A percentile compares a stretch with the other conserved stretches of the same genome.
These are phyloP conservation scores for Syzygium grande DNA, from an alignment of 345 rosid species.

Conservation along the genomic window DNA sequence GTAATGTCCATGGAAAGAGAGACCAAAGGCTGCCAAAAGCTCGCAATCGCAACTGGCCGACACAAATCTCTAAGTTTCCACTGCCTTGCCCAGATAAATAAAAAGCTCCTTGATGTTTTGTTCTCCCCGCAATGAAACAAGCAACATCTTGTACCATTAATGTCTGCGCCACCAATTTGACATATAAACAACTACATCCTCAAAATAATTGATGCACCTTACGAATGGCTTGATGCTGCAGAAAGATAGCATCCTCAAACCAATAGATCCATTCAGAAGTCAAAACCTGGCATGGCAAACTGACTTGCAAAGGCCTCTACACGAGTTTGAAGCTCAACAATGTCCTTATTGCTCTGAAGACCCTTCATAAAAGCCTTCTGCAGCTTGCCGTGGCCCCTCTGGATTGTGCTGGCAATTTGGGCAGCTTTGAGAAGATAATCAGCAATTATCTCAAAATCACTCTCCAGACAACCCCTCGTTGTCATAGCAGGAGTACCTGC, in stretches of 20 bases:
- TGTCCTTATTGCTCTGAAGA: conserved; percentile 54
- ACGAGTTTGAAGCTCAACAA: conserved; percentile 47
- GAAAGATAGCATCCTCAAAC: not conserved
- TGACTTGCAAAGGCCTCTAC: conserved; percentile 76
- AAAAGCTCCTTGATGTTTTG: not conserved
- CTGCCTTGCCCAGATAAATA: not conserved
- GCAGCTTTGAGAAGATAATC: conserved; percentile 77
- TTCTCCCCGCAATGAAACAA: not conserved
- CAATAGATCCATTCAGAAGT: conserved; percentile 24
- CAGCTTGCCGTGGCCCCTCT: conserved; percentile 54
- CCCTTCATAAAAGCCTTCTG: conserved; percentile 46
- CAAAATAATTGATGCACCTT: not conserved
- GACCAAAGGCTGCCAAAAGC: not conserved
- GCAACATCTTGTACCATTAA: not conserved
- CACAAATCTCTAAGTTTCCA: not conserved
- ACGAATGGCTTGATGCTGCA: not conserved
- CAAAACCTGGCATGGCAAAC: conserved; percentile 86
- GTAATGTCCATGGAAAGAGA: not conserved
- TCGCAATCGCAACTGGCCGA: not conserved
- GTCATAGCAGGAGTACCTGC: conserved; percentile 96
- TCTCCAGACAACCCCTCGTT: conserved; percentile 83
- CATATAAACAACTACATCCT: not conserved
- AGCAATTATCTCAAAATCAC: conserved; percentile 79
- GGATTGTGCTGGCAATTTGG: conserved; percentile 51
- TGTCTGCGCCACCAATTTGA: not conserved